Conservation (phyloP, 345 rosid genomes). For the Physaria fendleri region DNA sequence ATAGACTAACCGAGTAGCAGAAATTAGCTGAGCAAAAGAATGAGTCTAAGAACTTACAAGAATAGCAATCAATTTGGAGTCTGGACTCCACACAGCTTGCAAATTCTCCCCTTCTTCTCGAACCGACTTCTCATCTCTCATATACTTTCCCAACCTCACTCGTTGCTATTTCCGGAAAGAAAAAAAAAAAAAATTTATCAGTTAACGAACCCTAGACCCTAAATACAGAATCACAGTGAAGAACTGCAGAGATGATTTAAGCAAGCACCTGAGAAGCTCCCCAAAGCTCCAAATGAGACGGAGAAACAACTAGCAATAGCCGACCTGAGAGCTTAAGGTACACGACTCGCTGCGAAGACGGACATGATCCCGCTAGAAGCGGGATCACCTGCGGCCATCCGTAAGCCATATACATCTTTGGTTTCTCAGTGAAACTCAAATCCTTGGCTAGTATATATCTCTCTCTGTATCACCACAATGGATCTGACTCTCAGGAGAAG, state of each 20-base stretch:
- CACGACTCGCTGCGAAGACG: constrained; percentile 65
- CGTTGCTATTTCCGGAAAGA: constrained; percentile 44
- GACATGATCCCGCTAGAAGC: constrained; percentile 52
- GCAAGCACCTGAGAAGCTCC: constrained; percentile 62
- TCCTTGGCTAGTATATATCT: neutral
- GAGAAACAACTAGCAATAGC: constrained; percentile 66
- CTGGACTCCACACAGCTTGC: constrained; percentile 91
- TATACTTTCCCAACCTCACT: constrained; percentile 84
- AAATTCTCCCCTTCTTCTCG: constrained; percentile 78
- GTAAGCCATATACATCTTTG: constrained; percentile 90
- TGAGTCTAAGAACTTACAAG: constrained; percentile 46
- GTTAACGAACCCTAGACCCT: constrained; percentile 10
- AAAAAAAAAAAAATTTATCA: neutral
- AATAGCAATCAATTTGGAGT: constrained; percentile 71
- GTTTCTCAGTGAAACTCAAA: constrained; percentile 1
- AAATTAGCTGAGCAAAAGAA: neutral
- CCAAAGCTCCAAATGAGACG: constrained; percentile 91
- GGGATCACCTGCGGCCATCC: constrained; percentile 99
- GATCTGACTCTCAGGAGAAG: constrained; percentile 28
- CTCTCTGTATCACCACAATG: constrained; percentile 5
- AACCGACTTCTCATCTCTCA: constrained; percentile 69
- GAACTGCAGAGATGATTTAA: constrained; percentile 10
- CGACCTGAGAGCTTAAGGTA: constrained; percentile 63
- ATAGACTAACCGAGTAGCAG: neutral
- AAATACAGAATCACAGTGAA: neutral